phyloP scores from a whole-genome alignment of 1,284 basidiomycete genomes.

The Neolentinus lepideus region DNA sequence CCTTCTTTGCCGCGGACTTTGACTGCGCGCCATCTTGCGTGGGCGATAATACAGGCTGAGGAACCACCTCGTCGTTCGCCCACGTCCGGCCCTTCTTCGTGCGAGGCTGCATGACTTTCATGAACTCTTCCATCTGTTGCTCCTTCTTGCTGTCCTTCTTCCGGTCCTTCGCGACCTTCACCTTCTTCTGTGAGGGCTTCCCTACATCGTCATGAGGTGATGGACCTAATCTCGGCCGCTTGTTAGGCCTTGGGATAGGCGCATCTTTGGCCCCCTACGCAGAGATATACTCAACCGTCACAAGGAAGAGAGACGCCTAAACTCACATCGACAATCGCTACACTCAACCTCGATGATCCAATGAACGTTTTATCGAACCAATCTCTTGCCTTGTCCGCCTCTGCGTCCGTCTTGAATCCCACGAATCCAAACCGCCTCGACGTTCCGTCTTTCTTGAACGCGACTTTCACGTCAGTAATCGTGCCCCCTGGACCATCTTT shows the following conservation, averaged over 20 bases:
- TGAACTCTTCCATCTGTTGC: constrained; percentile 46
- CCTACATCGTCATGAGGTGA: constrained; percentile 23
- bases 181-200: constrained; percentile 4
- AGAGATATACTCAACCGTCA: not conserved
- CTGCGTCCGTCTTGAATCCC: constrained; percentile 78
- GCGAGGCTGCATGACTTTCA: constrained; percentile 58
- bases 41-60: too few species aligned
- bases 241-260: constrained; percentile 57
- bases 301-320: constrained; percentile 5
- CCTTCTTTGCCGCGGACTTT: too few species aligned
- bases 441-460: constrained; percentile 71
- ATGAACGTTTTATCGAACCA: constrained; percentile 88
- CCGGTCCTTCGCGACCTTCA: constrained; percentile 11
- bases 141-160: constrained; percentile 21
- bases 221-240: constrained; percentile 50
- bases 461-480: constrained; percentile 86
- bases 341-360: constrained; percentile 68
- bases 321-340: constrained; percentile 74
- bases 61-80: constrained; percentile 43
- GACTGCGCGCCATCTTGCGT: too few species aligned
- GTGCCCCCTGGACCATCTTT: constrained; percentile 55
- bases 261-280: constrained; percentile 58
- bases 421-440: constrained; percentile 90
- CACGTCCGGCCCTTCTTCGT: constrained; percentile 55
- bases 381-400: constrained; percentile 70